Evolutionary conservation across 768 basidiomycete genomes (phyloP).

Genomic region (Coprinopsis marcescibilis): DNA sequence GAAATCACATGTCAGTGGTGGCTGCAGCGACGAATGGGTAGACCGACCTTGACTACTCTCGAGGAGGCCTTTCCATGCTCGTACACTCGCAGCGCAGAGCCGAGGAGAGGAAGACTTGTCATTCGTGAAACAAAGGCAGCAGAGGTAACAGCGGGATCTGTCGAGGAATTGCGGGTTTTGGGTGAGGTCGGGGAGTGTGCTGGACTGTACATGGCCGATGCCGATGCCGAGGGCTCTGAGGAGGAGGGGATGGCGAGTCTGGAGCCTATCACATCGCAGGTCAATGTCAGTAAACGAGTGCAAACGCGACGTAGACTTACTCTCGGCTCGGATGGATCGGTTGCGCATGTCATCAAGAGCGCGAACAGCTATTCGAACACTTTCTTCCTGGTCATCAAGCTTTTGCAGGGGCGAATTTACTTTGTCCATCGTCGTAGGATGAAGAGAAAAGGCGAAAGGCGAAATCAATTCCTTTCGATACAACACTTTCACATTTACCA

Average conservation of each 20-base stretch:
- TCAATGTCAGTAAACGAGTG: background rate
- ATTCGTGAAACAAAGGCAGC: conserved; percentile 44
- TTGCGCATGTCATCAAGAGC: conserved; percentile 78
- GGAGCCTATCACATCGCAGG: background rate
- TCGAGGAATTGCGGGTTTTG: conserved; percentile 7
- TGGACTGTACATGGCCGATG: conserved; percentile 11
- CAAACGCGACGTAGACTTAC: conserved; percentile 4
- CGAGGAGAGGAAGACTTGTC: conserved; percentile 66
- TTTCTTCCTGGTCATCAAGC: conserved; percentile 58
- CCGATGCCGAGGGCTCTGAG: background rate
- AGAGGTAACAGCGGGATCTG: conserved; percentile 18
- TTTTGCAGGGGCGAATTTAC: conserved; percentile 1
- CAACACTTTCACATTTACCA: background rate
- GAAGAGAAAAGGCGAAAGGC: conserved; percentile 11
- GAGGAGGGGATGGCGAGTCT: background rate
- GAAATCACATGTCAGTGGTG: conserved; percentile 18
- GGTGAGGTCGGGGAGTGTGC: conserved; percentile 8
- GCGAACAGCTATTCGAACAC: conserved; percentile 70
- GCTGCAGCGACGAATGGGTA: background rate
- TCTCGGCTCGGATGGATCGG: conserved; percentile 23
- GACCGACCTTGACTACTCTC: conserved; percentile 73
- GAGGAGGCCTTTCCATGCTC: conserved; percentile 82
- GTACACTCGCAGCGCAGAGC: conserved; percentile 66
- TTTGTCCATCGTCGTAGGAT: conserved; percentile 14
- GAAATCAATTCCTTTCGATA: conserved; percentile 9